phyloP scores from a whole-genome alignment of 352 stramenopile species.

The Pythium monospermum region DNA sequence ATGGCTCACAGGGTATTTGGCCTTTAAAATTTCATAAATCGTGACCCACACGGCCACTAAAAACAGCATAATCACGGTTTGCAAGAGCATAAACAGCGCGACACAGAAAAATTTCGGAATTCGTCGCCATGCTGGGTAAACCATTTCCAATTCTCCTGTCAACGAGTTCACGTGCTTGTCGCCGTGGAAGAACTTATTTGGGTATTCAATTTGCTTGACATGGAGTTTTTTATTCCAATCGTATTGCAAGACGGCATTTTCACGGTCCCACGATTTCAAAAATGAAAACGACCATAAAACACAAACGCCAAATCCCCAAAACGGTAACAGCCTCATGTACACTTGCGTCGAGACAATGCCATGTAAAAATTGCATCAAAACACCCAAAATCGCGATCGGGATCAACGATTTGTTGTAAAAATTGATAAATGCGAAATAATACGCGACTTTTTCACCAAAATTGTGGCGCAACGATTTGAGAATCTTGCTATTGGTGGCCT shows the following conservation, averaged over 20 bases:
- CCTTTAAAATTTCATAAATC: conserved; percentile 86
- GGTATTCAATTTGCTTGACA: conserved; percentile 83
- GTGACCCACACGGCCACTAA: conserved; percentile 85
- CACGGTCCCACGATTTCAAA: conserved; percentile 77
- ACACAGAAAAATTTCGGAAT: conserved; percentile 75
- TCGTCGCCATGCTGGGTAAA: conserved; percentile 67
- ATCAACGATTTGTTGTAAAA: conserved; percentile 79
- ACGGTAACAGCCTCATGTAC: conserved; percentile 79
- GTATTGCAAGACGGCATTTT: conserved; percentile 75
- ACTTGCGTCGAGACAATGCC: conserved; percentile 46
- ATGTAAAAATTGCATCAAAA: conserved; percentile 51
- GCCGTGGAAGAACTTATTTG: conserved; percentile 73
- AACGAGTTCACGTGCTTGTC: conserved; percentile 64
- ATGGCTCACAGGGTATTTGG: conserved; percentile 61
- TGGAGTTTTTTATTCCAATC: conserved; percentile 79
- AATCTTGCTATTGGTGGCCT: conserved; percentile 55
- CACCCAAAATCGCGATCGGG: conserved; percentile 59
- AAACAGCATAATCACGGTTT: conserved; percentile 83
- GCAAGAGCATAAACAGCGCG: conserved; percentile 74
- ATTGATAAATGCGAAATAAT: conserved; percentile 85
- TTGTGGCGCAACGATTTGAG: conserved; percentile 65
- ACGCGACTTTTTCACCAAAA: conserved; percentile 84
- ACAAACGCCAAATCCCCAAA: conserved; percentile 77
- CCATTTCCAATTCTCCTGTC: conserved; percentile 59
- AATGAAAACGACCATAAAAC: conserved; percentile 81